Conservation (phyloP, 2,329 filamentous ascomycete genomes). For the Graphilbum sp. region DNA sequence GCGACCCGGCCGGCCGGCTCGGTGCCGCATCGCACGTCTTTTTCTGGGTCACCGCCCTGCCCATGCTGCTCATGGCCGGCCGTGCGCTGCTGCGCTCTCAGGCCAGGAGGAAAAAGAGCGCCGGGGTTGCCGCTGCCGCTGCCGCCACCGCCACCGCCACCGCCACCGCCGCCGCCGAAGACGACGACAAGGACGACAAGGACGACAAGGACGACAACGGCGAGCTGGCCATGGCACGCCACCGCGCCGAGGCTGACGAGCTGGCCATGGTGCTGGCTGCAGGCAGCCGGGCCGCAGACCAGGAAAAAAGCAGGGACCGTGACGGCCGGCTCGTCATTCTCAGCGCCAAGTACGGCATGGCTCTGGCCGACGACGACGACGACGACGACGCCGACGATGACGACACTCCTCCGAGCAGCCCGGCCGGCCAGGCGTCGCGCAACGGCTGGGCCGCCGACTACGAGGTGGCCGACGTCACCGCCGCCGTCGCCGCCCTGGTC, state of each 20-base stretch:
- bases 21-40: conserved; percentile 13
- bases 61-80: conserved; percentile 23
- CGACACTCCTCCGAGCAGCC: conserved; percentile 2
- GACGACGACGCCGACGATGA: background rate
- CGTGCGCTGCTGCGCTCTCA: conserved; percentile 5
- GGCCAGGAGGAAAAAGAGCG: too few relatives aligned
- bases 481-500: conserved; percentile 29
- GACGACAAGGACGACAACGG: conserved; percentile 4
- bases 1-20: conserved; percentile 8
- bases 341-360: conserved; percentile 29
- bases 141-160: background rate
- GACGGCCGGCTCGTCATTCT: conserved; percentile 27
- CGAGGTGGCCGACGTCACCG: conserved; percentile 32
- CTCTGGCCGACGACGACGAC: conserved; percentile 5
- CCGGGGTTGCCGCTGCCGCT: background rate
- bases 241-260: conserved; percentile 27
- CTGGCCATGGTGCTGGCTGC: conserved; percentile 24
- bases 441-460: conserved; percentile 13
- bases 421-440: conserved; percentile 12
- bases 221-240: conserved; percentile 13
- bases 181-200: conserved; percentile 10
- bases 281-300: conserved; percentile 17
- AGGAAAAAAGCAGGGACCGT: background rate
- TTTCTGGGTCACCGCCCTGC: conserved; percentile 22
- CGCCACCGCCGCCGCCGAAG: conserved; percentile 1